These are phyloP conservation scores for Echeveria elegans DNA, from an alignment of 164 flowering plant species.

Conservation along the genomic window DNA sequence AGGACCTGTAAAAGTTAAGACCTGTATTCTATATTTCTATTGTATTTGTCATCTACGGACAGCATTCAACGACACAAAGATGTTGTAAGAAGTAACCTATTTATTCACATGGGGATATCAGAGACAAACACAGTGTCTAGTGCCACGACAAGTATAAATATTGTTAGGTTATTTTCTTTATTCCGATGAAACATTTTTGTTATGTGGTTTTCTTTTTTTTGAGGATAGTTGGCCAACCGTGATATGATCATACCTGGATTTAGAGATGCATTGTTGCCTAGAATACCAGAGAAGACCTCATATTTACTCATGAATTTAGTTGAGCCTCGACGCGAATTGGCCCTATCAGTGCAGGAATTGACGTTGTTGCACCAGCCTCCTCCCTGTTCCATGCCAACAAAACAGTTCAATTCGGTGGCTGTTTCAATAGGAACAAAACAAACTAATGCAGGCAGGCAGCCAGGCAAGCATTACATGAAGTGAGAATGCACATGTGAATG, in stretches of 20 bases:
- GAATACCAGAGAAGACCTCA: slow-evolving; percentile 68
- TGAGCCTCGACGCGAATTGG: slow-evolving; percentile 63
- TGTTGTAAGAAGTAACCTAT: too few species aligned
- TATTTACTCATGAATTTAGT: slow-evolving; percentile 54
- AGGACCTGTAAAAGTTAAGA: not conserved
- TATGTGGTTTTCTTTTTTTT: too few species aligned
- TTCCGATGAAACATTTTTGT: too few species aligned
- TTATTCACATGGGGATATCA: slow-evolving; percentile 5
- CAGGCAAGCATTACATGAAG: too few species aligned
- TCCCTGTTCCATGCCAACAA: slow-evolving; percentile 35
- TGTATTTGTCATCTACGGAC: not conserved
- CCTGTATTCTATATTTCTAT: too few species aligned
- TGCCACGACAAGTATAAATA: not conserved
- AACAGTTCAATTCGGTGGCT: not conserved
- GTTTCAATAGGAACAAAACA: not conserved
- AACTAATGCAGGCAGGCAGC: not conserved
- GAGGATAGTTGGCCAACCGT: too few species aligned
- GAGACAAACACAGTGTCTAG: too few species aligned
- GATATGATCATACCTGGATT: slow-evolving; percentile 70
- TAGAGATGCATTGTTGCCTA: slow-evolving; percentile 61
- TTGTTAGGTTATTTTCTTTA: too few species aligned
- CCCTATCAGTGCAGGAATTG: slow-evolving; percentile 60
- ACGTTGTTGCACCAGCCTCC: slow-evolving; percentile 97
- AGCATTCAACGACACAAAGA: not conserved
- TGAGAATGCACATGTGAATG: too few species aligned